Evolutionary conservation across 2,329 filamentous ascomycete genomes (phyloP).

Genomic region (Hirsutella rhossiliensis): DNA sequence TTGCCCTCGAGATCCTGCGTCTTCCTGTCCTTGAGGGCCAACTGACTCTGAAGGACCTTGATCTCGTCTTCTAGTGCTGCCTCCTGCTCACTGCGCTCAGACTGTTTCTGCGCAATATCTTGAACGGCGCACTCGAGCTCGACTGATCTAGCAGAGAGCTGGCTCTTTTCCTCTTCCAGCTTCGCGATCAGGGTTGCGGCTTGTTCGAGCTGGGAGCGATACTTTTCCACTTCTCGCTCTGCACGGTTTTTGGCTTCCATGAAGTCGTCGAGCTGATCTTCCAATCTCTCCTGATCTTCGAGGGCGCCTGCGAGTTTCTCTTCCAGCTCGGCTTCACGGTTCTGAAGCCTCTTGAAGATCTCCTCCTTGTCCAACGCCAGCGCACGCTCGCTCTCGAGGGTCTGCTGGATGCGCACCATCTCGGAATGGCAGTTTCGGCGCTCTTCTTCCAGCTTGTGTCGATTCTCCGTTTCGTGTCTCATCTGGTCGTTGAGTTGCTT

Average conservation of each 20-base stretch:
- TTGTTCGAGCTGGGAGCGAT: conserved; percentile 76
- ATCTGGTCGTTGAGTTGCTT: conserved; percentile 76
- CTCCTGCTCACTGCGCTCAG: conserved; percentile 65
- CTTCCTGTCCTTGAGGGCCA: conserved; percentile 82
- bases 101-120: conserved; percentile 57
- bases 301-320: conserved; percentile 89
- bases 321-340: conserved; percentile 80
- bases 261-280: conserved; percentile 84
- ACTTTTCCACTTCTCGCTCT: conserved; percentile 72
- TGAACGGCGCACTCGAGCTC: conserved; percentile 60
- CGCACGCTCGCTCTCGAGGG: conserved; percentile 89
- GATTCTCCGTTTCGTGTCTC: conserved; percentile 60
- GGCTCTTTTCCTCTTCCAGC: conserved; percentile 75
- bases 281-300: conserved; percentile 85
- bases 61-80: conserved; percentile 70
- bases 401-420: conserved; percentile 82
- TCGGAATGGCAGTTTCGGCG: conserved; percentile 77
- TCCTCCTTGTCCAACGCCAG: conserved; percentile 96
- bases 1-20: conserved; percentile 76
- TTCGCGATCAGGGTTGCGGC: conserved; percentile 77
- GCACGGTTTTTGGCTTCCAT: conserved; percentile 81
- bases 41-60: conserved; percentile 82
- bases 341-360: conserved; percentile 92
- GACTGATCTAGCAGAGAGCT: conserved; percentile 53
- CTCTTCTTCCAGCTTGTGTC: conserved; percentile 80